Evolutionary conservation across 495 filamentous ascomycete genomes (phyloP).

Genomic region (Xylaria curta): DNA sequence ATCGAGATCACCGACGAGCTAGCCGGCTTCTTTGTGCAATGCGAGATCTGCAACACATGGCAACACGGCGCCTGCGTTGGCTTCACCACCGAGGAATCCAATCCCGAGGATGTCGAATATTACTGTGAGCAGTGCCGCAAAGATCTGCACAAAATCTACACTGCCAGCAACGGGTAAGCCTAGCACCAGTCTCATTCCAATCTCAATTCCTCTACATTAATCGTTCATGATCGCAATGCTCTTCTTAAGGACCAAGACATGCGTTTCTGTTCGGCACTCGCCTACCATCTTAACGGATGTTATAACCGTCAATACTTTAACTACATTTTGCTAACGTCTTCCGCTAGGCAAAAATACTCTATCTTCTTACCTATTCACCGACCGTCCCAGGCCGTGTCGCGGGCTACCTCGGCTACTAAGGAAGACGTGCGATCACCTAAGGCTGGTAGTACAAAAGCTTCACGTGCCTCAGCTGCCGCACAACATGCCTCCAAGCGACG

Average conservation of each 20-base stretch:
- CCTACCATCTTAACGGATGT: not conserved
- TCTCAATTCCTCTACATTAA: not conserved
- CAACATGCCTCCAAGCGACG: conserved; percentile 74
- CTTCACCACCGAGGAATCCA: conserved; percentile 89
- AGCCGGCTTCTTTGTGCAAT: conserved; percentile 96
- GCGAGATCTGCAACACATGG: conserved; percentile 97
- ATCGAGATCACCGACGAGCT: conserved; percentile 81
- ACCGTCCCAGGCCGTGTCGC: conserved; percentile 51
- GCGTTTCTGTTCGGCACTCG: not conserved
- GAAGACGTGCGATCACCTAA: conserved; percentile 58
- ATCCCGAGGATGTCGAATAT: conserved; percentile 83
- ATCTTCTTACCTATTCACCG: conserved; percentile 62
- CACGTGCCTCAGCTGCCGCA: conserved; percentile 50
- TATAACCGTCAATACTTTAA: not conserved
- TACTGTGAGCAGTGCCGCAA: conserved; percentile 94
- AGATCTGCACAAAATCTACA: conserved; percentile 84
- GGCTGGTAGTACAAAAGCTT: conserved; percentile 54
- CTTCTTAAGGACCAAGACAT: not conserved
- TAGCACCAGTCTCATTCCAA: conserved; percentile 13
- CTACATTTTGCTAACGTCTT: conserved; percentile 40
- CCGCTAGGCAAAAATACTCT: conserved; percentile 59
- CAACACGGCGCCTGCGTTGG: conserved; percentile 98
- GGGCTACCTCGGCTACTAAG: conserved; percentile 65
- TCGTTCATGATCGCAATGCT: not conserved
- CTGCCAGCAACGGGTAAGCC: conserved; percentile 84